Evolutionary conservation across 352 stramenopile genomes (phyloP), one percentile per base, ranked within the genome.

Genomic region (Thraustotheca clavata): DNA sequence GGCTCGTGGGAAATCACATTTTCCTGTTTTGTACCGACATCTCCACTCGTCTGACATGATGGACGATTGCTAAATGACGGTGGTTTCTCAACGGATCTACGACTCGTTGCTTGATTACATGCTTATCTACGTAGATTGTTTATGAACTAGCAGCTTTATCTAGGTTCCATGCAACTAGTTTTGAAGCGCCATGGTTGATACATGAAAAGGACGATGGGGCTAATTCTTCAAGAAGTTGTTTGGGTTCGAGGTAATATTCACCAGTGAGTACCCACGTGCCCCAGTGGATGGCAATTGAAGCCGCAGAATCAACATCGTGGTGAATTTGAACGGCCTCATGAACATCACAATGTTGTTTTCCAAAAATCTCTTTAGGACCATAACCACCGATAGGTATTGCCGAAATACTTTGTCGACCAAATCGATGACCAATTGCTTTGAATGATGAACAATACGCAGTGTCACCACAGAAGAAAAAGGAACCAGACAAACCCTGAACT

Each of bases 1-100:
- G 32, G 85, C 82, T 3, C 84, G 79, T 2, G 72, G 40, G 69
- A 91, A 88, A 18, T 63, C 71, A 62, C 84, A 91, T 3, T 84
- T 77, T 3, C 83, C 82, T 1, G 85, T 91, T 73, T 92, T 91
- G 80, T 92, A 94, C 0, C 78, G 76, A 67, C 85, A 94, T 18
- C 38, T 40, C 46, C 27, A 22, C 8, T 65, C 57, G 20, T 65
- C 57, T 18, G 57, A 46, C 18, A 49, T 31, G 2, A 31, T 6
- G 24, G 7, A 18, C 11, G 43, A 31, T 8, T 6, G 43, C 39
- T 27, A 7, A 43, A 16, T 43, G n/a, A n/a, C n/a, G n/a, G n/a
- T n/a, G n/a, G n/a, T n/a, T n/a, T n/a, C n/a, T n/a, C n/a, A n/a
- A n/a, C n/a, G 16, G 38, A 46, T n/a, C 16, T 16, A 16, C 16